Conservation (phyloP, 495 filamentous ascomycete species). For the Neurospora sp. region DNA sequence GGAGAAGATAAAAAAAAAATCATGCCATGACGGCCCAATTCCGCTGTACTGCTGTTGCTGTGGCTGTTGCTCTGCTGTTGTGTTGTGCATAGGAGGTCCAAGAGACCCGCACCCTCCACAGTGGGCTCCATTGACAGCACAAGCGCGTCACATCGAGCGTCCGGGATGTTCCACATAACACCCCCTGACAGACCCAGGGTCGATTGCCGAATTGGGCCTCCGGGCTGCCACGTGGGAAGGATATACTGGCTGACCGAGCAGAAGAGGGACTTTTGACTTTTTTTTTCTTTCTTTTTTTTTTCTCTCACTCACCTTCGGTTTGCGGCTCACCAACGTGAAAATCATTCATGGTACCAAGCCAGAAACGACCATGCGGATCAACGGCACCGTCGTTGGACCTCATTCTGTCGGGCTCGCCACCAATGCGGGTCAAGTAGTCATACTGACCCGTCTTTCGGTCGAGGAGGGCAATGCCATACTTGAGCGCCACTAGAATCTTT, state of each 20-base stretch:
- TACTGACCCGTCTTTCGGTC: slow-evolving; percentile 55
- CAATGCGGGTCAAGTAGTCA: slow-evolving; percentile 33
- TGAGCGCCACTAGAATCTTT: slow-evolving; percentile 67
- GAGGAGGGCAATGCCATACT: slow-evolving; percentile 68
- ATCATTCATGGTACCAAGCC: slow-evolving; percentile 87
- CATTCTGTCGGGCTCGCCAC: slow-evolving; percentile 38
- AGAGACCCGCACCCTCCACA: neutral
- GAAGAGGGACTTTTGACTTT: neutral
- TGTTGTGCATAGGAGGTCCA: neutral
- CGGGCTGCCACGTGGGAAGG: slow-evolving; percentile 15
- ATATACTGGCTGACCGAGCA: slow-evolving; percentile 1
- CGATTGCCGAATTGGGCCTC: neutral
- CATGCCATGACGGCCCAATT: neutral
- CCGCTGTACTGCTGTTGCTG: neutral
- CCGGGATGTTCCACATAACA: neutral
- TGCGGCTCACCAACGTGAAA: slow-evolving; percentile 40
- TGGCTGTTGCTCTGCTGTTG: neutral
- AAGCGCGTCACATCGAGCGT: neutral
- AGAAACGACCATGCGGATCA: slow-evolving; percentile 74
- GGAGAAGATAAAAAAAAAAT: neutral
- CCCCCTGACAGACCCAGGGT: neutral
- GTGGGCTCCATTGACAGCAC: neutral
- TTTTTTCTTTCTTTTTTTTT: slow-evolving; percentile 18
- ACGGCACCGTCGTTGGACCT: slow-evolving; percentile 74
- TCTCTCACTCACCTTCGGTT: slow-evolving; percentile 39